Evolutionary conservation across 1,284 basidiomycete genomes (phyloP).

Genomic region (Heterobasidion annosum): DNA sequence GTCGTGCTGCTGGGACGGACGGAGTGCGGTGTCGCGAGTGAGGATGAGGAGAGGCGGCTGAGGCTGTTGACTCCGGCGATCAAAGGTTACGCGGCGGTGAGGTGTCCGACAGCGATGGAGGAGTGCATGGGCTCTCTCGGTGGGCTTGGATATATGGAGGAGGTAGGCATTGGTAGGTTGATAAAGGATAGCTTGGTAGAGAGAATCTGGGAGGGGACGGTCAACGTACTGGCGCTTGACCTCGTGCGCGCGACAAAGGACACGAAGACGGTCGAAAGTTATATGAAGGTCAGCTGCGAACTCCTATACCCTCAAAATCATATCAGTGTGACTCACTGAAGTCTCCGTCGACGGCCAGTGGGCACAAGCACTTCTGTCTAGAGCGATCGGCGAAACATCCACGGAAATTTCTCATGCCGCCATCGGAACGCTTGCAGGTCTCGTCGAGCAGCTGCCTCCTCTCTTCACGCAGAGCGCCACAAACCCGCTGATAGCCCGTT

Average conservation of each 20-base stretch:
- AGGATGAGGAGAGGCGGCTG: conserved; percentile 42
- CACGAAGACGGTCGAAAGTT: conserved; percentile 25
- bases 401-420: not conserved
- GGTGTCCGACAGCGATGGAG: conserved; percentile 54
- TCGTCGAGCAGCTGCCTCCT: not conserved
- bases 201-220: conserved; percentile 79
- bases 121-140: conserved; percentile 71
- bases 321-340: not conserved
- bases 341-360: not conserved
- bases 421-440: not conserved
- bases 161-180: conserved; percentile 54
- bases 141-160: conserved; percentile 80
- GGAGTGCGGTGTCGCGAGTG: conserved; percentile 43
- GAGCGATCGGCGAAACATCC: too few species aligned
- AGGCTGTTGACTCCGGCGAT: conserved; percentile 62
- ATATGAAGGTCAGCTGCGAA: conserved; percentile 23
- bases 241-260: conserved; percentile 44
- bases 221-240: conserved; percentile 61
- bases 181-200: conserved; percentile 67
- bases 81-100: conserved; percentile 68
- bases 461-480: not conserved
- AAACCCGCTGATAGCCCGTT: not conserved
- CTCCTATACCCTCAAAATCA: not conserved
- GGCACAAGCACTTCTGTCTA: too few species aligned
- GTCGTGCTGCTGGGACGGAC: conserved; percentile 52